phyloP scores from a whole-genome alignment of 2,329 filamentous ascomycete species.

The Claviceps capensis region DNA sequence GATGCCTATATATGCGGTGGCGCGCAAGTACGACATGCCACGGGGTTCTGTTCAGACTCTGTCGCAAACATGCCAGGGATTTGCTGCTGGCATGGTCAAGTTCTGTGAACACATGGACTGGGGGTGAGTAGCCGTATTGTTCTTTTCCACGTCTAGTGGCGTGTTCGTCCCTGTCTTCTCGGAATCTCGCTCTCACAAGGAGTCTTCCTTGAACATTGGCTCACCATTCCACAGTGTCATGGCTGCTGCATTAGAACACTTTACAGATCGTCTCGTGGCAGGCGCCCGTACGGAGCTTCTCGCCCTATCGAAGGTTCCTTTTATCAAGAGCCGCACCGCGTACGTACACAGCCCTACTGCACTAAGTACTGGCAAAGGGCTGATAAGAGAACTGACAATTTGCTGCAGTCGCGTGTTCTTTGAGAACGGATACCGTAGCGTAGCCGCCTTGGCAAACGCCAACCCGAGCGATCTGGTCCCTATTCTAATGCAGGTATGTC shows the following conservation, averaged over 20 bases:
- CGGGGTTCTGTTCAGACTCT: conserved; percentile 59
- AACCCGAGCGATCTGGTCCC: conserved; percentile 54
- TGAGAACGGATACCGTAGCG: conserved; percentile 60
- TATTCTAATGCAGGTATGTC: conserved; percentile 52
- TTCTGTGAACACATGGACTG: conserved; percentile 68
- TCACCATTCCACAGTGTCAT: conserved; percentile 37
- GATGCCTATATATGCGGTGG: conserved; percentile 54
- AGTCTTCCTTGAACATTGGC: conserved; percentile 4
- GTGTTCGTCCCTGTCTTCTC: no score
- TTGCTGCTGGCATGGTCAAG: conserved; percentile 66
- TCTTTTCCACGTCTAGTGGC: no score
- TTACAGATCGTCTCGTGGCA: conserved; percentile 58
- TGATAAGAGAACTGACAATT: neutral
- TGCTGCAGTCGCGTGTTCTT: conserved; percentile 44
- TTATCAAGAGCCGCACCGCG: conserved; percentile 65
- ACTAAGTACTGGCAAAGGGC: no score
- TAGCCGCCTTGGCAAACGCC: conserved; percentile 55
- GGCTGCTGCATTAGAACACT: conserved; percentile 59
- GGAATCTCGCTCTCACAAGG: no score
- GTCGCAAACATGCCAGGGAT: conserved; percentile 63
- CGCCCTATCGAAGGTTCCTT: conserved; percentile 56
- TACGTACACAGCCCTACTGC: conserved; percentile 17
- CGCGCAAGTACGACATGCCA: conserved; percentile 55
- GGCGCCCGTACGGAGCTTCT: conserved; percentile 59
- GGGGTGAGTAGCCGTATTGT: conserved; percentile 30